Conservation (phyloP, 2,329 filamentous ascomycete genomes). For the Ustulina deusta region DNA sequence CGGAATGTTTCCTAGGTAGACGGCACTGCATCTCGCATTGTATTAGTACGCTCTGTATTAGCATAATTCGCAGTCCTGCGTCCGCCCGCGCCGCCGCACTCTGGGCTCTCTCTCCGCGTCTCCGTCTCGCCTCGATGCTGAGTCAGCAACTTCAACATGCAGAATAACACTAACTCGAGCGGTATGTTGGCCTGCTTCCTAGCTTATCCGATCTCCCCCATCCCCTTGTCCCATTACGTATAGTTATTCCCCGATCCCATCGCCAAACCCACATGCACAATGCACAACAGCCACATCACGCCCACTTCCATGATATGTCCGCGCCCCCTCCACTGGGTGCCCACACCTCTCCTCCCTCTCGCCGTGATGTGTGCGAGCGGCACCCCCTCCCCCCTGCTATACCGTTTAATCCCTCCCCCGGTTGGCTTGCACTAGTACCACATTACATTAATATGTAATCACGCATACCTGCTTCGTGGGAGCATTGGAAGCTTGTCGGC, state of each 20-base stretch:
- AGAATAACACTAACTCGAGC: slow-evolving; percentile 46
- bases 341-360: slow-evolving; percentile 41
- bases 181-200: slow-evolving; percentile 47
- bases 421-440: slow-evolving; percentile 38
- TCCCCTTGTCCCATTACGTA: slow-evolving; percentile 38
- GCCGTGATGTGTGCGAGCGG: slow-evolving; percentile 20
- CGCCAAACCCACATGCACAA: slow-evolving; percentile 37
- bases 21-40: background rate
- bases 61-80: background rate
- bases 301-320: slow-evolving; percentile 29
- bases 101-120: background rate
- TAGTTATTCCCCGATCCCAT: slow-evolving; percentile 43
- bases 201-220: slow-evolving; percentile 35
- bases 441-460: slow-evolving; percentile 51
- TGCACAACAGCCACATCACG: slow-evolving; percentile 22
- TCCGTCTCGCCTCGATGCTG: slow-evolving; percentile 44
- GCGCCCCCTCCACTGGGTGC: slow-evolving; percentile 37
- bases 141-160: slow-evolving; percentile 49
- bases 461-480: slow-evolving; percentile 47
- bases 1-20: slow-evolving; percentile 27
- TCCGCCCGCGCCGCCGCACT: background rate
- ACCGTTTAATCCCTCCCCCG: slow-evolving; percentile 48
- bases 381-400: slow-evolving; percentile 39
- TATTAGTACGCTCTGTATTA: slow-evolving; percentile 20
- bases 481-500: slow-evolving; percentile 47